Conservation (phyloP, 345 rosid genomes). For the Litchi chinensis region DNA sequence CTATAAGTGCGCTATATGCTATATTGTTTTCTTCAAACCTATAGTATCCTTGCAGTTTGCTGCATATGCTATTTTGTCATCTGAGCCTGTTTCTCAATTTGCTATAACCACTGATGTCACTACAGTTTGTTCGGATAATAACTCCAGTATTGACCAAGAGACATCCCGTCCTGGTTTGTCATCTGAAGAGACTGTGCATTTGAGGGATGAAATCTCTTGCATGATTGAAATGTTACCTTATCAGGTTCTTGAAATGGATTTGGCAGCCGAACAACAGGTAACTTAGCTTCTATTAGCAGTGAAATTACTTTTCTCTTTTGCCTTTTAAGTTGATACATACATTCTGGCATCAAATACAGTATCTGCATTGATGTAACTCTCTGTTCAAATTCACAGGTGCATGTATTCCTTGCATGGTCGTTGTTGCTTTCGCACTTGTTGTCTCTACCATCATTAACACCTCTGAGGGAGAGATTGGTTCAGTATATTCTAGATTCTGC, state of each 20-base stretch:
- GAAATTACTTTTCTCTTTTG: constrained; percentile 3
- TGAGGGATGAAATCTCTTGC: constrained; percentile 70
- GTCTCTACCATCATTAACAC: constrained; percentile 64
- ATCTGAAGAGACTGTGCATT: constrained; percentile 54
- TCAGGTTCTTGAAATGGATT: constrained; percentile 75
- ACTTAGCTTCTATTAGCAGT: constrained; percentile 21
- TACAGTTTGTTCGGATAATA: constrained; percentile 32
- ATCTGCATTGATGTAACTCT: constrained; percentile 2
- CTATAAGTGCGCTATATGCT: constrained; percentile 80
- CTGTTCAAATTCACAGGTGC: constrained; percentile 55
- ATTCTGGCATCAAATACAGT: background rate
- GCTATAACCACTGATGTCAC: constrained; percentile 63
- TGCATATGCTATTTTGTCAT: constrained; percentile 78
- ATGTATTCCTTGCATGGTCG: constrained; percentile 82
- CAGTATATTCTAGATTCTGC: constrained; percentile 77
- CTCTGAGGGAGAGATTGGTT: constrained; percentile 70
- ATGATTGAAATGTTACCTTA: constrained; percentile 66
- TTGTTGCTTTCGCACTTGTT: constrained; percentile 77
- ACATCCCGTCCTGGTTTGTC: constrained; percentile 36
- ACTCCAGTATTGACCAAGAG: constrained; percentile 44
- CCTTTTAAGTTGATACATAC: constrained; percentile 7
- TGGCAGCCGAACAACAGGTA: constrained; percentile 75
- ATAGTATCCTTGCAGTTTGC: constrained; percentile 74
- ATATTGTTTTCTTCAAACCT: constrained; percentile 73
- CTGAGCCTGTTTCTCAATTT: constrained; percentile 69